These are phyloP conservation scores for Pseudocercospora eumusae DNA, from an alignment of 2,329 filamentous ascomycete genomes.

Conservation along the genomic window DNA sequence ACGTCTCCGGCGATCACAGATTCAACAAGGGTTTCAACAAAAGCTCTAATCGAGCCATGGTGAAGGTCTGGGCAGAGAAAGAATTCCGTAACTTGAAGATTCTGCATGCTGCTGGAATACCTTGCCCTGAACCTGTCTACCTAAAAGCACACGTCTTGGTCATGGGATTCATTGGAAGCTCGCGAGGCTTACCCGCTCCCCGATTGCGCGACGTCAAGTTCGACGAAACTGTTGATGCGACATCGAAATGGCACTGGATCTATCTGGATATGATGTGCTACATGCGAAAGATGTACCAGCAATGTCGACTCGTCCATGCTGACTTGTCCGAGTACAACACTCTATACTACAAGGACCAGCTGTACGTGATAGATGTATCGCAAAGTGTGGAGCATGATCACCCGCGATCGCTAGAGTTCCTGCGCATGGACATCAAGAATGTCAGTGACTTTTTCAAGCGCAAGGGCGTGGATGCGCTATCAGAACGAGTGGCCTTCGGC, in stretches of 20 bases:
- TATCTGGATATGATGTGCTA: slow-evolving; percentile 83
- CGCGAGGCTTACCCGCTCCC: slow-evolving; percentile 83
- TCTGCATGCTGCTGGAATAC: slow-evolving; percentile 79
- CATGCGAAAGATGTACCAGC: slow-evolving; percentile 92
- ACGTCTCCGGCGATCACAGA: slow-evolving; percentile 90
- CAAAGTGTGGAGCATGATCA: slow-evolving; percentile 98
- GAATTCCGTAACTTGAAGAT: slow-evolving; percentile 92
- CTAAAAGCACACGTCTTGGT: slow-evolving; percentile 92
- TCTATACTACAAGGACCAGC: slow-evolving; percentile 76
- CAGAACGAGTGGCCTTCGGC: slow-evolving; percentile 77
- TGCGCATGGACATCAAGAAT: slow-evolving; percentile 99
- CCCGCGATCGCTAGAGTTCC: slow-evolving; percentile 84
- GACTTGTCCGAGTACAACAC: slow-evolving; percentile 99
- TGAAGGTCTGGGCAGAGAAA: slow-evolving; percentile 98
- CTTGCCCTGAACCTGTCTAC: slow-evolving; percentile 84
- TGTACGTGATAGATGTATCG: slow-evolving; percentile 96
- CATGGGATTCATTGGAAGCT: slow-evolving; percentile 90
- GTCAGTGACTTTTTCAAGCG: slow-evolving; percentile 87
- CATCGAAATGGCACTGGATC: slow-evolving; percentile 71
- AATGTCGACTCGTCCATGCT: slow-evolving; percentile 87
- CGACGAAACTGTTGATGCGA: slow-evolving; percentile 53
- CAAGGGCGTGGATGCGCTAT: slow-evolving; percentile 77
- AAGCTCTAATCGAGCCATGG: slow-evolving; percentile 93
- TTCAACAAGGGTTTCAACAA: slow-evolving; percentile 92
- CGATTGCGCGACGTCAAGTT: slow-evolving; percentile 84